Base-by-base conservation (phyloP, 2,329 filamentous ascomycete genomes). In the Gnomoniopsis smithogilvyi region DNA sequence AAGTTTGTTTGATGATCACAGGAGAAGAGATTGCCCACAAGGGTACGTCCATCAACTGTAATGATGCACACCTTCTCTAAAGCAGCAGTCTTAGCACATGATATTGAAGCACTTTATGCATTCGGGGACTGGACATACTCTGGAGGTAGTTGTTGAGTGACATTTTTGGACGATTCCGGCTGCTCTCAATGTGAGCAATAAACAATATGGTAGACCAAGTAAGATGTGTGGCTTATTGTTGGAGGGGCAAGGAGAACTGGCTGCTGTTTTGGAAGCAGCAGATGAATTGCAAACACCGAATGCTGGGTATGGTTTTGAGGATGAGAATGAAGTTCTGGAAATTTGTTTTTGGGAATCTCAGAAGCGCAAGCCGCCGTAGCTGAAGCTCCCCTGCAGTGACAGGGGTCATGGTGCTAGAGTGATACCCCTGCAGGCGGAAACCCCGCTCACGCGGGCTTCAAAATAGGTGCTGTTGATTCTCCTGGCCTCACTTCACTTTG, bases 1-100 rank as follows among this genome's bases (percentile, higher is more conserved):
- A 99, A 78, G 75, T 99, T 99, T 65, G 95, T 98, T 68, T 89
- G 86, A 74, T 96, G 88, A 74, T 99, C 95, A 71, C 89, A 92
- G 48, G 90, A 91, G 51, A 94, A 80, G 56, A 99, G 85, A 2
- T 82, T 93, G 61, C 95, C 95, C 62, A 91, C 83, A 22, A 94
- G 78, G 50, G 91, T 96, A 67, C 94, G 88, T 54, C 94, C 95
- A 75, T 98, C 95, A 66, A 91, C 89, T 30, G 95, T 98, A 64
- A 98, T 84, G 69, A 98, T 89, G 60, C 93, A 82, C 67, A 98
- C 91, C 75, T 92, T 96, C 76, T 96, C 95, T 97, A 19, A 12
- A 11, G 26, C 33, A 30, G 30, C 22, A 45, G 30, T 36, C 19
- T 47, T 8, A 36, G 21, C 17, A 36, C 21, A 41, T 52, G 45